Conservation (phyloP, 2,329 filamentous ascomycete genomes). For the Claviceps spartinae region DNA sequence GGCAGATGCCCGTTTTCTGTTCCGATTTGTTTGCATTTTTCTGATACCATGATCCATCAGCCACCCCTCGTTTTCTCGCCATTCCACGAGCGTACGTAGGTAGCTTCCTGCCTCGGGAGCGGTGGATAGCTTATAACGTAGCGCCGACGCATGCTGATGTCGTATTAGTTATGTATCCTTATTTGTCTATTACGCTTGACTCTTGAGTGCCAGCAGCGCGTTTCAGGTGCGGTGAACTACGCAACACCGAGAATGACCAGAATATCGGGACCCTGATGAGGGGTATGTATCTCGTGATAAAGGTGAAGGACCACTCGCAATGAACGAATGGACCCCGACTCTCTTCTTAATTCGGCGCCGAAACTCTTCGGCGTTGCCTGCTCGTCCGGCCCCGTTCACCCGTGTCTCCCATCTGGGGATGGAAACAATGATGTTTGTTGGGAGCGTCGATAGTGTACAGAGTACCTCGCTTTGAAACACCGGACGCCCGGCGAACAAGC, state of each 20-base stretch:
- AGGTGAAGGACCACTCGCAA: too few relatives aligned
- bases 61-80: too few relatives aligned
- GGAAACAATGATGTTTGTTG: not conserved
- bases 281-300: too few relatives aligned
- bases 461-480: constrained; percentile 1
- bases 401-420: not conserved
- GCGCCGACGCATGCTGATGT: not conserved
- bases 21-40: not conserved
- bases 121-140: not conserved
- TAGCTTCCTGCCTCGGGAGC: not conserved
- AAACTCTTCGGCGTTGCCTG: not conserved
- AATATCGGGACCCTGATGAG: not conserved
- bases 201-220: not conserved
- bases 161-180: not conserved
- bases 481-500: not conserved
- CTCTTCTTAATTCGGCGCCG: not conserved
- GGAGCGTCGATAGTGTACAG: not conserved
- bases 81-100: too few relatives aligned
- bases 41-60: not conserved
- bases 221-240: not conserved
- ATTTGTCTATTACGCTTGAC: not conserved
- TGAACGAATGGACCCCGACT: too few relatives aligned
- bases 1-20: too few relatives aligned
- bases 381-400: not conserved
- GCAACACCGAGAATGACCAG: not conserved